phyloP scores from a whole-genome alignment of 306 rosid species.

The Lablab purpureus region DNA sequence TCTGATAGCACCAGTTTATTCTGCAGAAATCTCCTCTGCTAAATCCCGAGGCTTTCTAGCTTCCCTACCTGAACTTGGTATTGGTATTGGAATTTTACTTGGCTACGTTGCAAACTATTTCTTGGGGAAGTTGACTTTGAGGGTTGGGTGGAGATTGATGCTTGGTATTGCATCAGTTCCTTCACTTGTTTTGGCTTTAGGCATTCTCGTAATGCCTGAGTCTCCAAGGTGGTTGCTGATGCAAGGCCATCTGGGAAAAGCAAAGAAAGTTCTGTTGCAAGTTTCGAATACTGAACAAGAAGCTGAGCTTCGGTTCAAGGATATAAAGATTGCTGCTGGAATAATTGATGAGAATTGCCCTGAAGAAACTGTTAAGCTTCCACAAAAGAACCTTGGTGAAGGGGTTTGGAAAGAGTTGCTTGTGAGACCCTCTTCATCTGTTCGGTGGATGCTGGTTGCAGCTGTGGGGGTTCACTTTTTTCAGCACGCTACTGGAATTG shows the following conservation, averaged over 20 bases:
- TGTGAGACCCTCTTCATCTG: constrained; percentile 56
- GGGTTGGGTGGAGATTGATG: constrained; percentile 83
- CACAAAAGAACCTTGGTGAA: constrained; percentile 31
- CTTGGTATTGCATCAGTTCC: constrained; percentile 76
- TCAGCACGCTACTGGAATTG: constrained; percentile 77
- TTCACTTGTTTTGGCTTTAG: constrained; percentile 58
- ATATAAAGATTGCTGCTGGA: constrained; percentile 68
- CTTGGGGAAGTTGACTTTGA: constrained; percentile 55
- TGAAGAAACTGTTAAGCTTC: constrained; percentile 32
- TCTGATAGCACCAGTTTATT: constrained; percentile 77
- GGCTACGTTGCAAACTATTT: constrained; percentile 69
- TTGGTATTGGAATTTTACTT: constrained; percentile 72
- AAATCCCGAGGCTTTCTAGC: constrained; percentile 61
- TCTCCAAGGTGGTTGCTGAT: constrained; percentile 86
- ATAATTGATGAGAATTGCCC: constrained; percentile 42
- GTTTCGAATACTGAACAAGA: constrained; percentile 62
- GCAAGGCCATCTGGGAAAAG: constrained; percentile 64
- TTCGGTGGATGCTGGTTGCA: constrained; percentile 68
- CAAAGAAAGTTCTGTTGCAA: constrained; percentile 49
- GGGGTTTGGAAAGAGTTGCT: constrained; percentile 73
- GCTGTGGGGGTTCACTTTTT: constrained; percentile 78
- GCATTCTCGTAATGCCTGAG: constrained; percentile 70
- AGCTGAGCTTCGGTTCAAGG: constrained; percentile 62
- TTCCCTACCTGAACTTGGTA: constrained; percentile 73
- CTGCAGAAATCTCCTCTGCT: constrained; percentile 80